Conservation (phyloP, 768 basidiomycete species). For the Macrolepiota albuminosa region DNA sequence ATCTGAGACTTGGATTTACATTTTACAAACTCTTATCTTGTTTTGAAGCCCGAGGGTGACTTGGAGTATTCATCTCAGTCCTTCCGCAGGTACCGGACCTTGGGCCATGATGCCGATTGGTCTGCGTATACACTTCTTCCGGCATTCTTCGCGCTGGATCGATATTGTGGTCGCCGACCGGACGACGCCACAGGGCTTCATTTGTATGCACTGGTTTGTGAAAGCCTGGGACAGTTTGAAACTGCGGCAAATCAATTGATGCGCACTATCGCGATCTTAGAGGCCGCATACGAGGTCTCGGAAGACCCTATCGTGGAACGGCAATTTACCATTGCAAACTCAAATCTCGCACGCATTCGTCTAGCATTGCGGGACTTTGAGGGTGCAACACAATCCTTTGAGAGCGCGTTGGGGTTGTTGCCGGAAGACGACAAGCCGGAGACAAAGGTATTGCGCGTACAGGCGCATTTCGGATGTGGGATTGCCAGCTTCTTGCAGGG, state of each 20-base stretch:
- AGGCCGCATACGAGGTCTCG: conserved; percentile 80
- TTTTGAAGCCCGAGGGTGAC: conserved; percentile 70
- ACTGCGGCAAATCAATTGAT: conserved; percentile 53
- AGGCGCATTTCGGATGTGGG: conserved; percentile 68
- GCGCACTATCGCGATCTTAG: conserved; percentile 68
- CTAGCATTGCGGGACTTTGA: conserved; percentile 56
- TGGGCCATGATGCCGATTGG: conserved; percentile 9
- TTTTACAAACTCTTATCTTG: background rate
- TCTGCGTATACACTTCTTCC: conserved; percentile 54
- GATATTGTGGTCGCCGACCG: conserved; percentile 66
- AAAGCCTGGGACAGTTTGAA: conserved; percentile 69
- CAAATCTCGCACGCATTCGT: conserved; percentile 74
- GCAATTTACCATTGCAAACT: conserved; percentile 76
- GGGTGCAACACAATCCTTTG: conserved; percentile 64
- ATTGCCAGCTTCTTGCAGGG: conserved; percentile 65
- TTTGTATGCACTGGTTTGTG: conserved; percentile 80
- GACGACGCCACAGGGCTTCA: conserved; percentile 74
- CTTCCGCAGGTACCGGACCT: conserved; percentile 36
- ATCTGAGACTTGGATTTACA: background rate
- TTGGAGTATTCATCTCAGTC: conserved; percentile 64
- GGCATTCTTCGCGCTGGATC: conserved; percentile 75
- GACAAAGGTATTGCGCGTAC: conserved; percentile 44
- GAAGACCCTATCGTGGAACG: conserved; percentile 78
- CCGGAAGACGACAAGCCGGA: conserved; percentile 37
- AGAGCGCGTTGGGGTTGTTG: conserved; percentile 68